Evolutionary conservation across 1,284 basidiomycete species (phyloP).

Genomic region (Retiboletus fuscus): DNA sequence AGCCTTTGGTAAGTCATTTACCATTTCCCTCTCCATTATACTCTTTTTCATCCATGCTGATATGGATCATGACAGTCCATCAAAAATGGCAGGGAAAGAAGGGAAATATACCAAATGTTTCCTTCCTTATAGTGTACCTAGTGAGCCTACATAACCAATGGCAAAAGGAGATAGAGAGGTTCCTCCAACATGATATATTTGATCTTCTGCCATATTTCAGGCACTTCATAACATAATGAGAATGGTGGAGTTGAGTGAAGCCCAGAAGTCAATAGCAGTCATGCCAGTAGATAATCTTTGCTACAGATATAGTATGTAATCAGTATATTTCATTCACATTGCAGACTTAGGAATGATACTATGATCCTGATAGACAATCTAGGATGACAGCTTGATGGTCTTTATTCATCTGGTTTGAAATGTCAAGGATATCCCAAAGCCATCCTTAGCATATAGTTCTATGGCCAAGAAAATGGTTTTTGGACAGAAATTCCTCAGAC

Average conservation of each 20-base stretch:
- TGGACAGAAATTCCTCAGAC: background rate
- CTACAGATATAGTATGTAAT: background rate
- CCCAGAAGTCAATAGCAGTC: constrained; percentile 1
- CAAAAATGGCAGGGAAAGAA: constrained; percentile 10
- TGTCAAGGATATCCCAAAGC: too few relatives aligned
- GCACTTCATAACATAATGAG: background rate
- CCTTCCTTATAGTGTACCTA: constrained; percentile 11
- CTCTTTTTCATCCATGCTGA: background rate
- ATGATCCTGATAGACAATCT: background rate
- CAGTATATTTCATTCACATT: background rate
- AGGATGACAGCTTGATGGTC: too few relatives aligned
- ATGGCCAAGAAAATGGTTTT: constrained; percentile 4
- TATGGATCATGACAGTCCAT: background rate
- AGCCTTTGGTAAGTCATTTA: constrained; percentile 12
- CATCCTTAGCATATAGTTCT: too few relatives aligned
- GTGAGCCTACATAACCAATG: constrained; percentile 20
- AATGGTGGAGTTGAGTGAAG: constrained; percentile 10
- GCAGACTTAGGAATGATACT: background rate
- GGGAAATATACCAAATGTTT: constrained; percentile 6
- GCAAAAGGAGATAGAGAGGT: constrained; percentile 9
- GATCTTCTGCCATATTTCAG: constrained; percentile 11
- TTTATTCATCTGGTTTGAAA: too few relatives aligned
- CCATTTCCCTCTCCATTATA: background rate
- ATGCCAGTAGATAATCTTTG: background rate
- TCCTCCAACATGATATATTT: background rate